These are phyloP conservation scores for Trichoderma oligosporum DNA, from an alignment of 2,329 filamentous ascomycete species.

Conservation along the genomic window DNA sequence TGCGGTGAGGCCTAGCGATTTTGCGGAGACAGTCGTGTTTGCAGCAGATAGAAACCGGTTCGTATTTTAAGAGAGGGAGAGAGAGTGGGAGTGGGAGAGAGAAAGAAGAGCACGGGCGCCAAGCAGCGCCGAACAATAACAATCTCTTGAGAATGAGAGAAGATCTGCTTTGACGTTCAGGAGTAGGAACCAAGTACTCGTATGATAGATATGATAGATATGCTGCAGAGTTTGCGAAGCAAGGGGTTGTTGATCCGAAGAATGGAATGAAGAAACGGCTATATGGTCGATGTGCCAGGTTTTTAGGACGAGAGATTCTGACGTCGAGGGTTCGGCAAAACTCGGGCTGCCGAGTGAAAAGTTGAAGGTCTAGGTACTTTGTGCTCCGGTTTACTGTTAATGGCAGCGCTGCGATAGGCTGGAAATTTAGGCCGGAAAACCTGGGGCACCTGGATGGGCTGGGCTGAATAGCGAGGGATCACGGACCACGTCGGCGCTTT, in stretches of 20 bases:
- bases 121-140: background rate
- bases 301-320: conserved; percentile 12
- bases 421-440: background rate
- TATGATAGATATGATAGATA: too few relatives aligned
- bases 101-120: background rate
- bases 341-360: conserved; percentile 5
- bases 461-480: background rate
- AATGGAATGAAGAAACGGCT: background rate
- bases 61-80: background rate
- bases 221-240: background rate
- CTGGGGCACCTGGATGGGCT: conserved; percentile 10
- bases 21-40: conserved; percentile 4
- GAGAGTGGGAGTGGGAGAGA: background rate
- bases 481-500: too few relatives aligned
- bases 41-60: background rate
- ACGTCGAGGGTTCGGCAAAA: conserved; percentile 21
- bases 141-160: background rate
- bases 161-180: too few relatives aligned
- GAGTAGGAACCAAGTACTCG: too few relatives aligned
- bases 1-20: conserved; percentile 15
- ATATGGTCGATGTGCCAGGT: background rate
- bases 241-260: conserved; percentile 12
- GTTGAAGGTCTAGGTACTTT: background rate
- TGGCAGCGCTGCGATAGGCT: conserved; percentile 36
- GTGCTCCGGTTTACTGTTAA: conserved; percentile 24